Evolutionary conservation across 805 yeast genomes (phyloP).

Genomic region (Starmerella davenportii): DNA sequence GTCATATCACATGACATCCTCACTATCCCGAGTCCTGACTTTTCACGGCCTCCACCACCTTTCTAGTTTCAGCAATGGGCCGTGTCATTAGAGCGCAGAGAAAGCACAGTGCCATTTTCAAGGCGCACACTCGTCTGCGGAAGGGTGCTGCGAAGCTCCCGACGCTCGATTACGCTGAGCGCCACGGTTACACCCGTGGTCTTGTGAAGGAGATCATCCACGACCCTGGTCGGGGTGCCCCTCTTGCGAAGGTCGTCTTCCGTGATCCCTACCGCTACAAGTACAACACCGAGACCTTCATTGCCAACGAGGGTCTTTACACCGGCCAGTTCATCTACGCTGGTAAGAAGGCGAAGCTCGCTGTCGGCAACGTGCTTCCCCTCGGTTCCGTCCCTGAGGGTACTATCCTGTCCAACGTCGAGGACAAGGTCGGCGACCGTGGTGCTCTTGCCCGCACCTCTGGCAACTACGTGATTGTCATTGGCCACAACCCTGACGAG

Average conservation of each 20-base stretch:
- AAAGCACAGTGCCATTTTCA: slow-evolving; percentile 95
- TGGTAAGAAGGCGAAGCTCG: slow-evolving; percentile 95
- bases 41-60: slow-evolving; percentile 1
- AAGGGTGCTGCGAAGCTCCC: slow-evolving; percentile 99
- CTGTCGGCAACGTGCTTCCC: slow-evolving; percentile 87
- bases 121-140: slow-evolving; percentile 99
- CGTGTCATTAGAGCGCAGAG: slow-evolving; percentile 98
- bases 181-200: slow-evolving; percentile 99
- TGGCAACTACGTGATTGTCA: slow-evolving; percentile 97
- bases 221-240: slow-evolving; percentile 99
- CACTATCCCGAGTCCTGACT: neutral
- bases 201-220: slow-evolving; percentile 95
- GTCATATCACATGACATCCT: neutral
- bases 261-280: slow-evolving; percentile 99
- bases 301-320: slow-evolving; percentile 99
- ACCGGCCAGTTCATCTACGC: slow-evolving; percentile 98
- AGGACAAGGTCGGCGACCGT: slow-evolving; percentile 98
- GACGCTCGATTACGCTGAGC: slow-evolving; percentile 97
- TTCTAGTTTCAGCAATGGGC: slow-evolving; percentile 17
- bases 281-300: slow-evolving; percentile 94
- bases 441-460: slow-evolving; percentile 99
- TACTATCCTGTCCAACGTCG: slow-evolving; percentile 96
- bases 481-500: slow-evolving; percentile 98
- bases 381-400: slow-evolving; percentile 97
- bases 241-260: slow-evolving; percentile 96